Conservation (phyloP, 2,329 filamentous ascomycete genomes). For the Boeremia exigua region DNA sequence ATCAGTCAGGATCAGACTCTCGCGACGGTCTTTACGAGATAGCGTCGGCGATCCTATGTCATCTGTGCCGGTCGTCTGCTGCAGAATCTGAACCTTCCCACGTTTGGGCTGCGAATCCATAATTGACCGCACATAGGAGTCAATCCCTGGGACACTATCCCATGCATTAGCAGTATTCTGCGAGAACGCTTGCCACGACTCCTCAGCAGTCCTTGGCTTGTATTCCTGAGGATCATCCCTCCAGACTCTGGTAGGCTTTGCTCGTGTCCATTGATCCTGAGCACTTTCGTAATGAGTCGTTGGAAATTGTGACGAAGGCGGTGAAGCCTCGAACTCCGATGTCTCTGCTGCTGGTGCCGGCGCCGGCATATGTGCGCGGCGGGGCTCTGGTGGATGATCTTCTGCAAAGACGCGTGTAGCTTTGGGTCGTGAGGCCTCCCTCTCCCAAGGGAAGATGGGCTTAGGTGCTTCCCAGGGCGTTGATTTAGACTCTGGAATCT, state of each 20-base stretch:
- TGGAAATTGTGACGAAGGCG: conserved; percentile 34
- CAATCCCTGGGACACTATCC: conserved; percentile 90
- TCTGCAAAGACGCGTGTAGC: conserved; percentile 71
- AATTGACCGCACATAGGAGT: conserved; percentile 81
- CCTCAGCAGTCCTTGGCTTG: conserved; percentile 48
- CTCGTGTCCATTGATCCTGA: conserved; percentile 14
- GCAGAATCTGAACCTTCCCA: conserved; percentile 52
- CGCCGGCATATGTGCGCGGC: conserved; percentile 47
- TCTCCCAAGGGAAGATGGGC: conserved; percentile 92
- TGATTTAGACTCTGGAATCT: conserved; percentile 69
- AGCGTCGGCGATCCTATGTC: conserved; percentile 44
- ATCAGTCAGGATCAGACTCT: conserved; percentile 77
- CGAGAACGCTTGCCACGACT: conserved; percentile 76
- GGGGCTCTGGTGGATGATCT: conserved; percentile 51
- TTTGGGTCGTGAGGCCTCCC: conserved; percentile 65
- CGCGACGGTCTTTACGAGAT: conserved; percentile 49
- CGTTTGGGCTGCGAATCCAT: conserved; percentile 65
- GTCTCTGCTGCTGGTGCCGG: conserved; percentile 18
- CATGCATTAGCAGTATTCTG: conserved; percentile 76
- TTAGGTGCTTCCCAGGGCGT: conserved; percentile 66
- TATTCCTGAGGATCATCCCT: conserved; percentile 6
- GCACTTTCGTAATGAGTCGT: conserved; percentile 39
- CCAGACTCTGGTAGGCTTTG: conserved; percentile 15
- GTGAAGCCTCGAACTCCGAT: conserved; percentile 32
- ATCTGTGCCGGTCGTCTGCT: conserved; percentile 30